Evolutionary conservation across 2,329 filamentous ascomycete species (phyloP).

Genomic region (Nigrospora sphaerica): DNA sequence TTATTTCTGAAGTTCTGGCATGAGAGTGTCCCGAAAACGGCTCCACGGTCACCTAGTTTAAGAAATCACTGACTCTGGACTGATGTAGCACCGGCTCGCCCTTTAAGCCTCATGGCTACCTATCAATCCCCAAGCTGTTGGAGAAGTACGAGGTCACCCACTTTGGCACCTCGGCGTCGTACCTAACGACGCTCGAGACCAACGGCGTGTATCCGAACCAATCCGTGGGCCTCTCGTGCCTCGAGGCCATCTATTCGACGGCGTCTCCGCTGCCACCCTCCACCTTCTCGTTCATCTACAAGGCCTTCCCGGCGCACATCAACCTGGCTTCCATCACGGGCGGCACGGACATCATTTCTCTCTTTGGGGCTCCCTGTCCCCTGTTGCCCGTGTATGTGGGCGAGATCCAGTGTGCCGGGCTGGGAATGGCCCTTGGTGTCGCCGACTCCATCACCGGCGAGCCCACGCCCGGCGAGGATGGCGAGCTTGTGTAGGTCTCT

Average conservation of each 20-base stretch:
- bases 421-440: slow-evolving; percentile 69
- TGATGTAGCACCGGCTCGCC: slow-evolving; percentile 89
- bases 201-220: slow-evolving; percentile 55
- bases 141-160: slow-evolving; percentile 79
- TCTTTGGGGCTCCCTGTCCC: slow-evolving; percentile 82
- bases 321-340: slow-evolving; percentile 92
- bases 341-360: slow-evolving; percentile 91
- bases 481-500: slow-evolving; percentile 61
- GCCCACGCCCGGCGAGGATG: slow-evolving; percentile 58
- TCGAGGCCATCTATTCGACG: slow-evolving; percentile 89
- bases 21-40: too few species aligned
- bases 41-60: too few species aligned
- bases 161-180: slow-evolving; percentile 92
- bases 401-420: slow-evolving; percentile 70
- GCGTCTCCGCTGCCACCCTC: slow-evolving; percentile 88
- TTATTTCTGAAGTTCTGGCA: too few species aligned
- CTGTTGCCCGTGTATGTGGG: slow-evolving; percentile 65
- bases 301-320: slow-evolving; percentile 69
- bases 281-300: slow-evolving; percentile 86
- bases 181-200: slow-evolving; percentile 84
- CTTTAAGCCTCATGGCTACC: slow-evolving; percentile 70
- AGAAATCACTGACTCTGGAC: too few species aligned
- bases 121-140: slow-evolving; percentile 77
- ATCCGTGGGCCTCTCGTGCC: slow-evolving; percentile 49
- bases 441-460: slow-evolving; percentile 52